These are phyloP conservation scores for Alternaria angustiovoidea DNA, from an alignment of 2,329 filamentous ascomycete species.

Conservation along the genomic window DNA sequence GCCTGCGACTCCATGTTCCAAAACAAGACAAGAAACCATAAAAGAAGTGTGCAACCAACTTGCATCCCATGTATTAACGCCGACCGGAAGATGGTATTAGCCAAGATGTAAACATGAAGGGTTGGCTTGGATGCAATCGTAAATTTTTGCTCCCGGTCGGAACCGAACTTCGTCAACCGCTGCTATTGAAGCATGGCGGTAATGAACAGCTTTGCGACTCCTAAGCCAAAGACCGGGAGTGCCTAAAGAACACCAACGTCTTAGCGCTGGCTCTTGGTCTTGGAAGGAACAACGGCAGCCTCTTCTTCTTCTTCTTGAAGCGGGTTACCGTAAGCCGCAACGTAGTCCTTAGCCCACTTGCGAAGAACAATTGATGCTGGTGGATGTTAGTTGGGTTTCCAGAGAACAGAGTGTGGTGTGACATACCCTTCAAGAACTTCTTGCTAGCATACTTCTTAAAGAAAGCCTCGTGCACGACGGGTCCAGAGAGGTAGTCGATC, in stretches of 20 bases:
- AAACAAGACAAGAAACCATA: constrained; percentile 26
- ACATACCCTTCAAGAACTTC: constrained; percentile 94
- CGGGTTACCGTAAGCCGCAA: constrained; percentile 42
- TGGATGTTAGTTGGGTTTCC: constrained; percentile 18
- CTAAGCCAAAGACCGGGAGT: constrained; percentile 21
- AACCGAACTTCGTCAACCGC: constrained; percentile 15
- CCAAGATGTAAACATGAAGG: constrained; percentile 50
- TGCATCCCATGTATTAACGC: constrained; percentile 49
- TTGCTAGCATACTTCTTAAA: constrained; percentile 99
- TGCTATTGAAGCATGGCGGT: constrained; percentile 14
- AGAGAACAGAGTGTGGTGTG: constrained; percentile 27
- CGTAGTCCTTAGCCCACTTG: constrained; percentile 86
- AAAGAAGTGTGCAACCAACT: constrained; percentile 35
- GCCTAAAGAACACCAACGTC: constrained; percentile 28
- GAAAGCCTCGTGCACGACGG: constrained; percentile 93
- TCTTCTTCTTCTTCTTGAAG: constrained; percentile 33
- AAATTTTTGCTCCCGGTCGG: constrained; percentile 22
- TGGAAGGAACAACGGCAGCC: constrained; percentile 18
- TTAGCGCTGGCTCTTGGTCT: constrained; percentile 36
- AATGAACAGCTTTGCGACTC: constrained; percentile 20
- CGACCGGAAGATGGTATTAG: constrained; percentile 38
- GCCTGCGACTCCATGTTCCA: constrained; percentile 30
- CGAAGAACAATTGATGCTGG: constrained; percentile 89
- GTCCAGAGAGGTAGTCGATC: constrained; percentile 93
- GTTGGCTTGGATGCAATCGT: constrained; percentile 31